These are phyloP conservation scores for Fusarium torulosum DNA, from an alignment of 2,329 filamentous ascomycete genomes.

Conservation along the genomic window DNA sequence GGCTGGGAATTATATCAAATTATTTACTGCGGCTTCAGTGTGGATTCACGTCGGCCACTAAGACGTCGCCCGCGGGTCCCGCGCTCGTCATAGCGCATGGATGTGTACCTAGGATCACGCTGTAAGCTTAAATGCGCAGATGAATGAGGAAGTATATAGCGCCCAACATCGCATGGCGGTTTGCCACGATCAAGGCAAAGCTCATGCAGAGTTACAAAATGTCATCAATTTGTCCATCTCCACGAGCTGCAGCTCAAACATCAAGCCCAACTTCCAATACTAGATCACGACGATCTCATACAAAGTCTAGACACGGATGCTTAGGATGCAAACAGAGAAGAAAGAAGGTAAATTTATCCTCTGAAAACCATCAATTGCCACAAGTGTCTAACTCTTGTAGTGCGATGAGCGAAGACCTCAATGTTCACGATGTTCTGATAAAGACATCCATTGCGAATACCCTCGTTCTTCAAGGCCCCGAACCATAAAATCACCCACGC, in stretches of 20 bases:
- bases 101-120: neutral
- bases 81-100: neutral
- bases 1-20: slow-evolving; percentile 26
- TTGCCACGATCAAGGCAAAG: neutral
- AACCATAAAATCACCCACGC: neutral
- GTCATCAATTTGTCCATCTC: neutral
- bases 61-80: neutral
- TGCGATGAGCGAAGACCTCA: slow-evolving; percentile 36
- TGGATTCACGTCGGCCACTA: neutral
- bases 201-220: neutral
- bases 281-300: slow-evolving; percentile 38
- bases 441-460: slow-evolving; percentile 34
- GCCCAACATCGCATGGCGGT: neutral
- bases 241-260: neutral
- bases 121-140: slow-evolving; percentile 9
- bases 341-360: slow-evolving; percentile 25
- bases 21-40: slow-evolving; percentile 18
- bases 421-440: slow-evolving; percentile 34
- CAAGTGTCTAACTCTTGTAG: neutral
- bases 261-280: slow-evolving; percentile 1
- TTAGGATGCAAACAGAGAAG: slow-evolving; percentile 40
- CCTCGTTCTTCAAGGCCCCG: neutral
- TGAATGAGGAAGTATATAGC: slow-evolving; percentile 6
- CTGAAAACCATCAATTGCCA: rapidly evolving
- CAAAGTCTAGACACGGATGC: slow-evolving; percentile 45